Evolutionary conservation across 306 rosid genomes (phyloP).

Genomic region (Gastrolobium bilobum): DNA sequence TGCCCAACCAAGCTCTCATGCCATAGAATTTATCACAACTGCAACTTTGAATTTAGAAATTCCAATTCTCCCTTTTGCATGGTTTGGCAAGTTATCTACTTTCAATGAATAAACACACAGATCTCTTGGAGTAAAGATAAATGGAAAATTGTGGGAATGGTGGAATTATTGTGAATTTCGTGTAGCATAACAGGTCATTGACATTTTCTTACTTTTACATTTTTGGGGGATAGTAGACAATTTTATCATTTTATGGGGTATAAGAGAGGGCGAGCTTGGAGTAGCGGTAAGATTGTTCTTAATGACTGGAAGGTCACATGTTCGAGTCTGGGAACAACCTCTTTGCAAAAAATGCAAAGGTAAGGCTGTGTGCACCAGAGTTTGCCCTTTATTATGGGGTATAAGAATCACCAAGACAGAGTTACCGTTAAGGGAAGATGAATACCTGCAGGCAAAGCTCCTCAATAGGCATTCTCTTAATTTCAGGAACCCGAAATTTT

Average conservation of each 20-base stretch:
- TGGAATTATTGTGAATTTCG: neutral
- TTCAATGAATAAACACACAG: neutral
- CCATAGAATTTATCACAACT: neutral
- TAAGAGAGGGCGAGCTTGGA: no score
- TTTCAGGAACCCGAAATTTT: no score
- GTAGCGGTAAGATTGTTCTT: no score
- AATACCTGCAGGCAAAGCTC: no score
- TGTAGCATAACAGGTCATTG: neutral
- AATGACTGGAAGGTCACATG: no score
- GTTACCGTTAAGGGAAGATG: conserved; percentile 39
- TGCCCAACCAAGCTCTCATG: neutral
- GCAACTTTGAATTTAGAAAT: neutral
- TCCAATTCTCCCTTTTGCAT: neutral
- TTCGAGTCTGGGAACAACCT: no score
- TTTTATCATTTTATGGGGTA: no score
- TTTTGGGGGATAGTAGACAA: neutral
- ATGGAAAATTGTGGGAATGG: neutral
- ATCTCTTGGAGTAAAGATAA: neutral
- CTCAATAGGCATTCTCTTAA: no score
- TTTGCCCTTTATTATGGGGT: neutral
- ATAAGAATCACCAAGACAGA: neutral
- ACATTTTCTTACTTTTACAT: conserved; percentile 7
- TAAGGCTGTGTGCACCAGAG: no score
- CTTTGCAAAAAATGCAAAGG: no score
- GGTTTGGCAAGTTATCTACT: neutral